phyloP scores from a whole-genome alignment of 805 yeast genomes.

The Hanseniaspora meyeri region DNA sequence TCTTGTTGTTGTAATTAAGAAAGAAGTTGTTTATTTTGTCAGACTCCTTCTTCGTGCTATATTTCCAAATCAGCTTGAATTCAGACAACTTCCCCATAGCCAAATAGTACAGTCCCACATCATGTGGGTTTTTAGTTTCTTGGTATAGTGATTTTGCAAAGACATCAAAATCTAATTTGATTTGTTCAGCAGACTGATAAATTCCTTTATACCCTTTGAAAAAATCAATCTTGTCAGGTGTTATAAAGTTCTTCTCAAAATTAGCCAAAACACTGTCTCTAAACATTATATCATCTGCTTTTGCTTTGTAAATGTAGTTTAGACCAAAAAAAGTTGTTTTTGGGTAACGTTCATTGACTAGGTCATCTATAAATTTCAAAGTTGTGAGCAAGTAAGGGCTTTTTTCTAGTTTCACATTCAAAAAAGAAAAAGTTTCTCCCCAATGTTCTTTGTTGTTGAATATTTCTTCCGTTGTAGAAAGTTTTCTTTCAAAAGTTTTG shows the following conservation, averaged over 20 bases:
- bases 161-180: background rate
- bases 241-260: background rate
- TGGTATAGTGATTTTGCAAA: background rate
- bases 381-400: background rate
- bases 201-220: background rate
- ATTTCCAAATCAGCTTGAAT: constrained; percentile 9
- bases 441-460: background rate
- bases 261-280: background rate
- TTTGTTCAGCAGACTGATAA: background rate
- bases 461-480: background rate
- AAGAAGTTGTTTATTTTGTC: background rate
- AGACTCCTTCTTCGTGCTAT: background rate
- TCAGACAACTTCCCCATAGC: background rate
- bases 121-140: constrained; percentile 5
- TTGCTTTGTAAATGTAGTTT: background rate
- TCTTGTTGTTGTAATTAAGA: background rate
- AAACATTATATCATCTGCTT: background rate
- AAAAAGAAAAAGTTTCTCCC: background rate
- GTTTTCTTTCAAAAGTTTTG: too few species aligned
- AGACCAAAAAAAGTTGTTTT: background rate
- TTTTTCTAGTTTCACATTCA: background rate
- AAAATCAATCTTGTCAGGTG: background rate
- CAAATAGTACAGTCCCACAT: constrained; percentile 5
- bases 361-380: background rate
- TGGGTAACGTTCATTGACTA: background rate